These are phyloP conservation scores for Fusarium decemcellulare DNA, from an alignment of 2,329 filamentous ascomycete genomes.

Conservation along the genomic window DNA sequence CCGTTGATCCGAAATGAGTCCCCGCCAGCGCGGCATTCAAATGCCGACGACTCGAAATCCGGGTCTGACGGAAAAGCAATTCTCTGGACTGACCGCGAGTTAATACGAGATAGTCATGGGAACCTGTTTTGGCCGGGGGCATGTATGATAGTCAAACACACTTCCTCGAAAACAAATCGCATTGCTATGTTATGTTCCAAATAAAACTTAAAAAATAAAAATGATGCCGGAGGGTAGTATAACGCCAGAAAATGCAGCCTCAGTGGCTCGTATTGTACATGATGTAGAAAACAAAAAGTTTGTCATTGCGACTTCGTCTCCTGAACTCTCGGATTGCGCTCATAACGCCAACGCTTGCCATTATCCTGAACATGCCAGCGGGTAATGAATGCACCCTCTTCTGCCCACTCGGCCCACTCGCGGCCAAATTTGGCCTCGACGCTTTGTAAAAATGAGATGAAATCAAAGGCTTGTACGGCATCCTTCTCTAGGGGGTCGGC, in stretches of 20 bases:
- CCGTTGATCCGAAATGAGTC: no score
- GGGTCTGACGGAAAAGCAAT: no score
- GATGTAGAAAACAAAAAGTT: not conserved
- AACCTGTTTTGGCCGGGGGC: no score
- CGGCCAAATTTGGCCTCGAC: slow-evolving; percentile 31
- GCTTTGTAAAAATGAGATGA: slow-evolving; percentile 29
- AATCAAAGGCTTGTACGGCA: slow-evolving; percentile 40
- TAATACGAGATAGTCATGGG: no score
- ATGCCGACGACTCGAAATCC: no score
- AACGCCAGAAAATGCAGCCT: slow-evolving; percentile 3
- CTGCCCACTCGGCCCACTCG: slow-evolving; percentile 44
- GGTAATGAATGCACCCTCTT: slow-evolving; percentile 4
- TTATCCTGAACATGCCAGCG: slow-evolving; percentile 12
- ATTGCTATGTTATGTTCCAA: not conserved
- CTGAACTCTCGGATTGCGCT: not conserved
- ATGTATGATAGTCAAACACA: not conserved
- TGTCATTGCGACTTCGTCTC: not conserved
- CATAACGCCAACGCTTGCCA: slow-evolving; percentile 7
- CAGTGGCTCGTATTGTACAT: not conserved
- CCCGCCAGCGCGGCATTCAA: no score
- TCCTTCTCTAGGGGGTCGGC: slow-evolving; percentile 43
- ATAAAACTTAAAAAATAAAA: no score
- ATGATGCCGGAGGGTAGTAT: not conserved
- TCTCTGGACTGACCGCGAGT: no score
- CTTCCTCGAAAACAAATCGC: not conserved